A percentile compares a stretch with the other conserved stretches of the same genome.
phyloP scores from a whole-genome alignment of 2,329 filamentous ascomycete species.

The Penicillium janthinellum region DNA sequence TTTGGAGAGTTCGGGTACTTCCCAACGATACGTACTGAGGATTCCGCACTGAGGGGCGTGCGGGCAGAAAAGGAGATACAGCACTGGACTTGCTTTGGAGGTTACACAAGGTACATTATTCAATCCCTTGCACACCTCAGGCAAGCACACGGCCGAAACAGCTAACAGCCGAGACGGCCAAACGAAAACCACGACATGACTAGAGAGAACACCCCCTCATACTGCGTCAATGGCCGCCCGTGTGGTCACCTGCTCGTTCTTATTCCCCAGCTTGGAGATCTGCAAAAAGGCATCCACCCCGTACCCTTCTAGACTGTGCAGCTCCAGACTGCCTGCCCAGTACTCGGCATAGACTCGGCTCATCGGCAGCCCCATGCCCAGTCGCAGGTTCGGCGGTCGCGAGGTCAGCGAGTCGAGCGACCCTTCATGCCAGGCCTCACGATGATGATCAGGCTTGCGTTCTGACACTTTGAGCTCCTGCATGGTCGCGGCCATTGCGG shows the following conservation, averaged over 20 bases:
- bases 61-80: neutral
- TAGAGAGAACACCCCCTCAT: slow-evolving; percentile 39
- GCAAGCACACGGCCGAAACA: neutral
- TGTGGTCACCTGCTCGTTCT: slow-evolving; percentile 89
- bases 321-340: slow-evolving; percentile 88
- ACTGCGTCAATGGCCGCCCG: slow-evolving; percentile 77
- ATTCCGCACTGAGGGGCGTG: neutral
- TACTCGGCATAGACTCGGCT: slow-evolving; percentile 96
- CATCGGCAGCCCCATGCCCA: slow-evolving; percentile 92
- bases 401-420: slow-evolving; percentile 80
- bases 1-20: neutral
- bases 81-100: neutral
- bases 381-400: slow-evolving; percentile 78
- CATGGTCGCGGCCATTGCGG: slow-evolving; percentile 88
- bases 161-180: neutral
- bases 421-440: slow-evolving; percentile 52
- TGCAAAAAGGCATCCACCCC: slow-evolving; percentile 95
- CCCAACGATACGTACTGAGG: neutral
- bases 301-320: slow-evolving; percentile 93
- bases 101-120: neutral
- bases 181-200: neutral
- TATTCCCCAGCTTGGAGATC: slow-evolving; percentile 94
- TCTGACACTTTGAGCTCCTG: slow-evolving; percentile 70
- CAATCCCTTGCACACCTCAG: neutral
- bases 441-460: slow-evolving; percentile 29